phyloP scores from a whole-genome alignment of 2,329 filamentous ascomycete species.

The Pestalotiopsis sp. region DNA sequence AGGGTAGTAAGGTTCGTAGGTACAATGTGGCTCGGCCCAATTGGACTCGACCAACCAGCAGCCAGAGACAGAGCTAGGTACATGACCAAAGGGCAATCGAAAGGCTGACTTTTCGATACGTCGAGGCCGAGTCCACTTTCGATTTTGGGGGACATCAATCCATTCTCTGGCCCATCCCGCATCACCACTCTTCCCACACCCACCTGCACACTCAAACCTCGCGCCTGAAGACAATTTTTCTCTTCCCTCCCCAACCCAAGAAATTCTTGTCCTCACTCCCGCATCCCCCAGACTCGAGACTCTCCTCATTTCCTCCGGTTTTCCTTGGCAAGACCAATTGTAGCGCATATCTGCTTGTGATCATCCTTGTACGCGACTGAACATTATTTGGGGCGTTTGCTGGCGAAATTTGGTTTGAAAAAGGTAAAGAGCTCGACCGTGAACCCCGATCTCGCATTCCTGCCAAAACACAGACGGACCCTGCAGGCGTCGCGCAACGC shows the following conservation, averaged over 20 bases:
- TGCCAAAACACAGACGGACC: not conserved
- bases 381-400: conserved; percentile 8
- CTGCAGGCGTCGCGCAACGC: not conserved
- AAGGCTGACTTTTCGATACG: not conserved
- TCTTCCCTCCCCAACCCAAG: not conserved
- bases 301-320: not conserved
- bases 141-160: not conserved
- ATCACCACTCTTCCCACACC: conserved; percentile 2
- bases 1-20: too few species aligned
- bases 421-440: conserved; percentile 9
- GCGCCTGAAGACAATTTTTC: not conserved
- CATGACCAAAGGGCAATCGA: not conserved
- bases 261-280: not conserved
- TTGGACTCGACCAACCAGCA: not conserved
- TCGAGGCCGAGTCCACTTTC: conserved; percentile 3
- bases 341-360: not conserved
- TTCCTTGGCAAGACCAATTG: not conserved
- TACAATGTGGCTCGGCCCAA: too few species aligned
- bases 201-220: not conserved
- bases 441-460: not conserved
- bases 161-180: not conserved
- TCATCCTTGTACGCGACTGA: conserved; percentile 2
- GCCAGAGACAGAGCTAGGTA: not conserved
- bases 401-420: conserved; percentile 7
- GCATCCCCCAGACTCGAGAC: not conserved